These are phyloP conservation scores for Gremmenia infestans DNA, from an alignment of 2,329 filamentous ascomycete species.

Conservation along the genomic window DNA sequence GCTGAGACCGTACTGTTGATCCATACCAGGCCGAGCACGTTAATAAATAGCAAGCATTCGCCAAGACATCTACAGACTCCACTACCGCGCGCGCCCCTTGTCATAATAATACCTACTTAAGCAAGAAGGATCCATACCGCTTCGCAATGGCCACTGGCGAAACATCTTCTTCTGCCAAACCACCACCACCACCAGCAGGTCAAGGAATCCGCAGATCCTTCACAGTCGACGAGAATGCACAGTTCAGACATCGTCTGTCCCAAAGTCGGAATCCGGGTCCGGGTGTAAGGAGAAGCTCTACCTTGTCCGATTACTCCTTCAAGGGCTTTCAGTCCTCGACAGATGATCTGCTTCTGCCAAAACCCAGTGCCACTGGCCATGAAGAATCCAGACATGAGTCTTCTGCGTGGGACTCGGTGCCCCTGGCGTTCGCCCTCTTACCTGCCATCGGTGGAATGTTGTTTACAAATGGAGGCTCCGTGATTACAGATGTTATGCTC, in stretches of 20 bases:
- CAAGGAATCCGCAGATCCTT: slow-evolving; percentile 8
- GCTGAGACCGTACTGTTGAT: too few relatives aligned
- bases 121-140: not conserved
- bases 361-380: slow-evolving; percentile 36
- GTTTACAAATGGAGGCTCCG: slow-evolving; percentile 75
- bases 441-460: slow-evolving; percentile 81
- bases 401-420: slow-evolving; percentile 73
- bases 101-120: too few relatives aligned
- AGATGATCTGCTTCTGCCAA: slow-evolving; percentile 62
- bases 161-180: not conserved
- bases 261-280: slow-evolving; percentile 14
- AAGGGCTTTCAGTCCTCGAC: slow-evolving; percentile 62
- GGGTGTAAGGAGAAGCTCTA: slow-evolving; percentile 57
- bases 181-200: slow-evolving; percentile 9
- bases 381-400: slow-evolving; percentile 43
- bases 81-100: not conserved
- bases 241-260: slow-evolving; percentile 18
- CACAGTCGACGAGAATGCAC: slow-evolving; percentile 20
- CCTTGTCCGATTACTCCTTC: slow-evolving; percentile 70
- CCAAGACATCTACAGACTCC: not conserved
- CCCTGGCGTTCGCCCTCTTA: slow-evolving; percentile 75
- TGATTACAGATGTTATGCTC: slow-evolving; percentile 82
- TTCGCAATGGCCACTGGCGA: not conserved
- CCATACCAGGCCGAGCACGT: too few relatives aligned
- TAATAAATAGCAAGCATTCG: too few relatives aligned